phyloP scores from a whole-genome alignment of 768 basidiomycete genomes.

The Chlorophyllum brunneum region DNA sequence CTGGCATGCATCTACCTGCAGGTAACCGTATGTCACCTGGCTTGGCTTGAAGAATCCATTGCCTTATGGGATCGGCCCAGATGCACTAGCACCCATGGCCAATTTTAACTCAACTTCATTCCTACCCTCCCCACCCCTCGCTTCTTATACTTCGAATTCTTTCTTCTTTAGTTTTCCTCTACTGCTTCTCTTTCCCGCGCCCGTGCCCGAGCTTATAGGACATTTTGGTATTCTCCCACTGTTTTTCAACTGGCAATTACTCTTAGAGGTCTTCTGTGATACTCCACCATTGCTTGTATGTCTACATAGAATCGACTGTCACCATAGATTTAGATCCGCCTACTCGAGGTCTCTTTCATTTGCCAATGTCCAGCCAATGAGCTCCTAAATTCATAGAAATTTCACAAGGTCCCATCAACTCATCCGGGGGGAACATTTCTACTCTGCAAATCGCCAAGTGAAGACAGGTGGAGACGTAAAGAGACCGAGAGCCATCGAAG shows the following conservation, averaged over 20 bases:
- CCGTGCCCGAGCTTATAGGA: constrained; percentile 7
- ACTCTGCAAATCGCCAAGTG: too few relatives aligned
- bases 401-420: too few relatives aligned
- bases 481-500: too few relatives aligned
- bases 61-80: constrained; percentile 8
- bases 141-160: constrained; percentile 8
- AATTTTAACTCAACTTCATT: constrained; percentile 8
- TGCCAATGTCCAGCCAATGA: too few relatives aligned
- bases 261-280: background rate
- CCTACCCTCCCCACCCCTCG: constrained; percentile 2
- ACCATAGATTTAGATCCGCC: background rate
- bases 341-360: background rate
- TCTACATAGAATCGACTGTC: constrained; percentile 3
- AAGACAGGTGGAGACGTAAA: too few relatives aligned
- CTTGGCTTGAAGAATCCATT: constrained; percentile 7
- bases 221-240: background rate
- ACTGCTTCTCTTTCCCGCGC: constrained; percentile 7
- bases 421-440: too few relatives aligned
- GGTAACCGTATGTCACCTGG: constrained; percentile 8
- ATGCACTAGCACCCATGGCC: constrained; percentile 4
- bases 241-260: background rate
- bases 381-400: too few relatives aligned
- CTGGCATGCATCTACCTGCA: constrained; percentile 12
- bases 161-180: background rate
- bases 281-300: background rate